A percentile compares a stretch with the other conserved stretches of the same genome.
These are phyloP conservation scores for Ganoderma multipileum DNA, from an alignment of 1,284 basidiomycete species.

Conservation along the genomic window DNA sequence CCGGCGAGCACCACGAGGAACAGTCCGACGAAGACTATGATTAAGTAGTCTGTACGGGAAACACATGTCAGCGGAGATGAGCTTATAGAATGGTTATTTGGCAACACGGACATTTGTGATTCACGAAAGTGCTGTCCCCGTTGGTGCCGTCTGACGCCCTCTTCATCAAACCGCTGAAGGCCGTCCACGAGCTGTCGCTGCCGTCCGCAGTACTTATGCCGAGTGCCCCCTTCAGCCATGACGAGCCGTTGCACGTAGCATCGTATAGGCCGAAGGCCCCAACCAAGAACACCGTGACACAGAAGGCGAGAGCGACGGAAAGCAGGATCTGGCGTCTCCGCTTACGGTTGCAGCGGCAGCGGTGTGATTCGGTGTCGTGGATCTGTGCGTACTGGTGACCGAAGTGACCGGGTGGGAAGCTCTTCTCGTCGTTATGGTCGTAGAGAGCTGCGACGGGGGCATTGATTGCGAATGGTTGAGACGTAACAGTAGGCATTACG, in stretches of 20 bases:
- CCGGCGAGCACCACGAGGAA: slow-evolving; percentile 28
- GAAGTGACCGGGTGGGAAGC: slow-evolving; percentile 16
- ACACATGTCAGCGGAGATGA: not conserved
- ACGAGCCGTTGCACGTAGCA: slow-evolving; percentile 20
- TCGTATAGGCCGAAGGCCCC: slow-evolving; percentile 21
- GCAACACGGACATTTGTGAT: slow-evolving; percentile 25
- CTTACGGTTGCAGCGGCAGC: slow-evolving; percentile 22
- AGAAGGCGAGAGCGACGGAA: slow-evolving; percentile 17
- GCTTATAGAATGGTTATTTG: no score
- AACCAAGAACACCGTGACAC: slow-evolving; percentile 19
- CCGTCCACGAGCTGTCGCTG: slow-evolving; percentile 23
- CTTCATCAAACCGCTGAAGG: slow-evolving; percentile 28
- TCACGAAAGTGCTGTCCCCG: slow-evolving; percentile 19
- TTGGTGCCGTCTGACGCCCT: slow-evolving; percentile 20
- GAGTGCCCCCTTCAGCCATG: slow-evolving; percentile 17
- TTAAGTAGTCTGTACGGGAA: slow-evolving; percentile 25
- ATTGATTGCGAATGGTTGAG: slow-evolving; percentile 22
- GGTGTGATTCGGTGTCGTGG: slow-evolving; percentile 4
- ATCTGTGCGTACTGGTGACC: slow-evolving; percentile 8
- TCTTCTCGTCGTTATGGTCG: slow-evolving; percentile 22
- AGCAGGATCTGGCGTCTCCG: slow-evolving; percentile 20
- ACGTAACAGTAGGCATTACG: slow-evolving; percentile 20
- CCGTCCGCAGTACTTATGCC: slow-evolving; percentile 23
- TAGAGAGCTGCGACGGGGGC: slow-evolving; percentile 19
- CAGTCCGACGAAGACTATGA: slow-evolving; percentile 31